phyloP scores from a whole-genome alignment of 257 asterid species.

The Haberlea rhodopensis region DNA sequence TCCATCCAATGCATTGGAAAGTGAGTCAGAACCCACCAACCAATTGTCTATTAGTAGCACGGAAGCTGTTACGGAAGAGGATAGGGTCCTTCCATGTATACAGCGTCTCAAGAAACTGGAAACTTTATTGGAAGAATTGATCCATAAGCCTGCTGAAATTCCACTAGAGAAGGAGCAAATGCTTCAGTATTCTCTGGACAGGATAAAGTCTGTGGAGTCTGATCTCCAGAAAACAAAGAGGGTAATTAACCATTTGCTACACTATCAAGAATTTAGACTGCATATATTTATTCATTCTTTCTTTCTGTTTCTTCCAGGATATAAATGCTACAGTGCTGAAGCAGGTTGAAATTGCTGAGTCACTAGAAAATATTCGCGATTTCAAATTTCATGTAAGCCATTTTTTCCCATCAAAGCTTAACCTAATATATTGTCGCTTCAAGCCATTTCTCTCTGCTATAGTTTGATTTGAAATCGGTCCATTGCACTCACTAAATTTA shows the following conservation, averaged over 20 bases:
- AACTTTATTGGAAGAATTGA: slow-evolving; percentile 63
- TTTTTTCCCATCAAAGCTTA: background rate
- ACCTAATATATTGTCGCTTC: background rate
- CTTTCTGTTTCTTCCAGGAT: slow-evolving; percentile 47
- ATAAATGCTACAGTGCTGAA: slow-evolving; percentile 65
- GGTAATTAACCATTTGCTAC: slow-evolving; percentile 40
- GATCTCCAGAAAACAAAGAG: slow-evolving; percentile 87
- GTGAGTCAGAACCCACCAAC: slow-evolving; percentile 32
- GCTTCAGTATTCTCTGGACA: slow-evolving; percentile 74
- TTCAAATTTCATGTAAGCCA: slow-evolving; percentile 44
- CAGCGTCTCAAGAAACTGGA: slow-evolving; percentile 79
- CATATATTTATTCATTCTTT: slow-evolving; percentile 9
- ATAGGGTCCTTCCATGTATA: slow-evolving; percentile 61
- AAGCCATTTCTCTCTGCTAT: background rate
- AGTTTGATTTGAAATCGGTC: background rate
- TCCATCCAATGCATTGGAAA: slow-evolving; percentile 56
- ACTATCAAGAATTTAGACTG: slow-evolving; percentile 12
- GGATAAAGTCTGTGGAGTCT: slow-evolving; percentile 76
- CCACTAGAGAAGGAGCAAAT: slow-evolving; percentile 85
- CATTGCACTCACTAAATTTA: background rate
- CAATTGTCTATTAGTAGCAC: slow-evolving; percentile 29
- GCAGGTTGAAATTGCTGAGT: slow-evolving; percentile 71
- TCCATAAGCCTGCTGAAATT: slow-evolving; percentile 67
- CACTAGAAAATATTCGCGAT: slow-evolving; percentile 63
- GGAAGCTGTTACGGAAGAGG: slow-evolving; percentile 39